Evolutionary conservation across 495 filamentous ascomycete species (phyloP), one percentile per base, ranked within the genome.

Genomic region (Aspergillus nidulans): DNA sequence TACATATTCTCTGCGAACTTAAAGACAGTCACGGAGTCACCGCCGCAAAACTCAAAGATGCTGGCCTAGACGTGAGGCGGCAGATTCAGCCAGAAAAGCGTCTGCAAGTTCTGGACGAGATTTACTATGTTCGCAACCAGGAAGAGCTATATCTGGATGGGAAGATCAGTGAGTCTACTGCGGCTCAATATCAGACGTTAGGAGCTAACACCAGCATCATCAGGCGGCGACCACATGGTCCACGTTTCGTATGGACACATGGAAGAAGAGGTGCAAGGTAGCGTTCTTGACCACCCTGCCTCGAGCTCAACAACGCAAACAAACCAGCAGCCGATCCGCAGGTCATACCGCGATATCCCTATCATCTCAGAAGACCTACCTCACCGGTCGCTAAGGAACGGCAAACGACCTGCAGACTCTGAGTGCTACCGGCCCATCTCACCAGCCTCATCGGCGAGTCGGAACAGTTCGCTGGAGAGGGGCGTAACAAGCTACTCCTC

Each of bases 101-200:
- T 16, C 53, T 73, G 4, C 59, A 69, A 23, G 72, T 77, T 19
- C 57, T 90, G 18, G 81, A 83, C 54, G 85, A 88, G 63, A 81
- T 89, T 5, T 89, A 87, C 63, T 81, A 79, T 50, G 78, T 89
- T 18, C 84, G 86, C 19, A 73, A 75, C 47, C 68, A 73, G 59
- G 84, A 90, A 63, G 86, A 89, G 57, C 68, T 76, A 9, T 87
- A 72, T 56, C 68, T 76, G 40, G 76, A 80, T 43, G 78, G 79
- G 15, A 78, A 85, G 57, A 79, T 87, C 24, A 83, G 86, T 88
- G 68, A 61, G 82, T 54, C 21, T 50, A 19, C 20, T 5, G 15
- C n/a, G 9, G 6, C 25, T 46, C 15, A 4, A 45, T 9, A 28
- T 28, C 30, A 8, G 46, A 36, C 2, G 28, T 21, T 15, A 10